Evolutionary conservation across 2,329 filamentous ascomycete species (phyloP).

Genomic region (Colletotrichum navitas): DNA sequence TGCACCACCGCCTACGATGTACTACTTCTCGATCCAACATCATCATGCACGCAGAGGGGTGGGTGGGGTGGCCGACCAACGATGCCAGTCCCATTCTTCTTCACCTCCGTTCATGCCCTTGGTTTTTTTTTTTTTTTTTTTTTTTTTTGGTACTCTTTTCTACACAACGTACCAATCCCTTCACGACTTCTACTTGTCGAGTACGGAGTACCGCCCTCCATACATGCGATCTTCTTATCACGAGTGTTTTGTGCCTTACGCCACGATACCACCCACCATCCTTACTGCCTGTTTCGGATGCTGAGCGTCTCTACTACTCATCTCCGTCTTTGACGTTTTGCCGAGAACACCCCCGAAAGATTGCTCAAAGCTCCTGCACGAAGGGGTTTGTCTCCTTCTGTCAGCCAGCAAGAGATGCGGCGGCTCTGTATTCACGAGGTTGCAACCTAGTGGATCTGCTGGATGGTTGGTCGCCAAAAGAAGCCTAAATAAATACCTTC

Average conservation of each 20-base stretch:
- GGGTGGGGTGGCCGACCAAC: slow-evolving; percentile 28
- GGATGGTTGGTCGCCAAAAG: slow-evolving; percentile 1
- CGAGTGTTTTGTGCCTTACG: neutral
- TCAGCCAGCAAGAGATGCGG: slow-evolving; percentile 1
- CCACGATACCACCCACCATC: slow-evolving; percentile 15
- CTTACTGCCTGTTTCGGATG: slow-evolving; percentile 17
- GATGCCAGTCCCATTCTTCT: slow-evolving; percentile 2
- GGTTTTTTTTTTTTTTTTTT: neutral
- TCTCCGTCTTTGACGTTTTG: slow-evolving; percentile 16
- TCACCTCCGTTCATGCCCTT: neutral
- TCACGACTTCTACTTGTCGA: neutral
- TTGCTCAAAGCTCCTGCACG: neutral
- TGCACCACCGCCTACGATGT: slow-evolving; percentile 37
- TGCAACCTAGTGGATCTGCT: neutral
- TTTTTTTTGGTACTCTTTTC: neutral
- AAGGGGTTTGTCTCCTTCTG: slow-evolving; percentile 4
- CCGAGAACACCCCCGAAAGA: slow-evolving; percentile 1
- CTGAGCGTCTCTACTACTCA: neutral
- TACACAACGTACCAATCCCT: neutral
- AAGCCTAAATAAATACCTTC: slow-evolving; percentile 19
- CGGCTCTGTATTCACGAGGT: slow-evolving; percentile 14
- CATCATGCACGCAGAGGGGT: slow-evolving; percentile 7
- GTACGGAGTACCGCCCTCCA: neutral
- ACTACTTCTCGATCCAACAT: slow-evolving; percentile 45
- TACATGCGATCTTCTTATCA: neutral